A percentile compares a stretch with the other conserved stretches of the same genome.
These are phyloP conservation scores for Stenogyne calaminthoides DNA, from an alignment of 305 asterid species.

Conservation along the genomic window DNA sequence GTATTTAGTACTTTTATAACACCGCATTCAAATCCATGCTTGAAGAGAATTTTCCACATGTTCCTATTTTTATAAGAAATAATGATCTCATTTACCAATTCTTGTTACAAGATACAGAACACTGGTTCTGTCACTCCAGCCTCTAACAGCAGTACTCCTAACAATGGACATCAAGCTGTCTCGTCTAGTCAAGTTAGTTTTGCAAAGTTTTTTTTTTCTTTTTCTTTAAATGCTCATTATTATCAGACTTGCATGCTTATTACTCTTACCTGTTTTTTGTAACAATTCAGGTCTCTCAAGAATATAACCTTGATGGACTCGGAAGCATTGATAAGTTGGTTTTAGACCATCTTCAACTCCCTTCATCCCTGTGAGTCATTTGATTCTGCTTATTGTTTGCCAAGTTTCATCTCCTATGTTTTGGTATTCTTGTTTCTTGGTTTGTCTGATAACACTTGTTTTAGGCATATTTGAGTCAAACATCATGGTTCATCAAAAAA, in stretches of 20 bases:
- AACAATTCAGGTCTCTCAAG: slow-evolving; percentile 51
- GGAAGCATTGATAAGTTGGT: slow-evolving; percentile 69
- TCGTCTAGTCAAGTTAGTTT: slow-evolving; percentile 60
- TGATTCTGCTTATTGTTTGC: neutral
- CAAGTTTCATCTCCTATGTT: neutral
- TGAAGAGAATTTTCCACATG: neutral
- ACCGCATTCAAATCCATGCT: slow-evolving; percentile 20
- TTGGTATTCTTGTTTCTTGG: neutral
- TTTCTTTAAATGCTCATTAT: neutral
- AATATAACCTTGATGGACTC: slow-evolving; percentile 65
- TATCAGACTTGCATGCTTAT: slow-evolving; percentile 6
- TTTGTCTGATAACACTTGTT: neutral
- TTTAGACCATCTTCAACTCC: slow-evolving; percentile 63
- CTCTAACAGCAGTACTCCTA: slow-evolving; percentile 30
- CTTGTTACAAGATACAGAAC: slow-evolving; percentile 40
- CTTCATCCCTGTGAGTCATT: slow-evolving; percentile 64
- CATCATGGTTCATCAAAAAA: neutral
- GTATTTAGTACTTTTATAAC: slow-evolving; percentile 36
- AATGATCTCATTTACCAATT: slow-evolving; percentile 1
- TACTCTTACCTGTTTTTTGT: neutral
- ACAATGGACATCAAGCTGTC: slow-evolving; percentile 40
- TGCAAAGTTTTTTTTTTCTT: neutral
- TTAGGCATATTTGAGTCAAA: neutral
- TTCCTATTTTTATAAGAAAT: slow-evolving; percentile 7
- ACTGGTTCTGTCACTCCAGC: slow-evolving; percentile 39